These are phyloP conservation scores for Alternaria incomplexa DNA, from an alignment of 2,329 filamentous ascomycete genomes.

Conservation along the genomic window DNA sequence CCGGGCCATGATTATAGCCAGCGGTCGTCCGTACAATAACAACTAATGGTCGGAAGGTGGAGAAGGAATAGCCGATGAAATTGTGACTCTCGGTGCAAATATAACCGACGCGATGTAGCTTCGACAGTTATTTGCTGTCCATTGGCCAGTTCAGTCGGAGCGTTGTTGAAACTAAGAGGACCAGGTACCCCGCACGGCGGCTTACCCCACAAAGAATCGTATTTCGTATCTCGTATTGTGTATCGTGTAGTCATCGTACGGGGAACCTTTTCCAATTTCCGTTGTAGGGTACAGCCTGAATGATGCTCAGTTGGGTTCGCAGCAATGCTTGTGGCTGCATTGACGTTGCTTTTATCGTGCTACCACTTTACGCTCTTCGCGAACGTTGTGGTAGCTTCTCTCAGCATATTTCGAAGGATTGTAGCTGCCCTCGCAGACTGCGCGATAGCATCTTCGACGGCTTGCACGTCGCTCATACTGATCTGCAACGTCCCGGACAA, in stretches of 20 bases:
- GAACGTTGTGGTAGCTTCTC: background rate
- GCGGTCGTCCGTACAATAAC: background rate
- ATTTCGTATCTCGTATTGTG: background rate
- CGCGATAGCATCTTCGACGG: background rate
- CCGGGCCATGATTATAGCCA: background rate
- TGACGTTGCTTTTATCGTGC: background rate
- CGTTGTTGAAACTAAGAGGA: background rate
- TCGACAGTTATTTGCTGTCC: background rate
- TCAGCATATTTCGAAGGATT: background rate
- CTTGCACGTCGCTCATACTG: background rate
- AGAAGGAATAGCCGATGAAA: background rate
- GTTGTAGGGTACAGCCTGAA: background rate
- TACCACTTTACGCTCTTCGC: background rate
- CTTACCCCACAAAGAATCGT: background rate
- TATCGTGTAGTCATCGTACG: background rate
- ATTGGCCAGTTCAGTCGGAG: background rate
- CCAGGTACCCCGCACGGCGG: background rate
- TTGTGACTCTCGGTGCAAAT: background rate
- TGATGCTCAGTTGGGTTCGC: background rate
- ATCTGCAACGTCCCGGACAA: background rate
- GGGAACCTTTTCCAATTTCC: background rate
- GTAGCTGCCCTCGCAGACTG: background rate
- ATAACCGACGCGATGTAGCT: background rate
- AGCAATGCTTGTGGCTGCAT: background rate
- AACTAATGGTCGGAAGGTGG: background rate